Evolutionary conservation across 768 basidiomycete species (phyloP), one percentile per base, ranked within the genome.

Genomic region (Naganishia randhawae): DNA sequence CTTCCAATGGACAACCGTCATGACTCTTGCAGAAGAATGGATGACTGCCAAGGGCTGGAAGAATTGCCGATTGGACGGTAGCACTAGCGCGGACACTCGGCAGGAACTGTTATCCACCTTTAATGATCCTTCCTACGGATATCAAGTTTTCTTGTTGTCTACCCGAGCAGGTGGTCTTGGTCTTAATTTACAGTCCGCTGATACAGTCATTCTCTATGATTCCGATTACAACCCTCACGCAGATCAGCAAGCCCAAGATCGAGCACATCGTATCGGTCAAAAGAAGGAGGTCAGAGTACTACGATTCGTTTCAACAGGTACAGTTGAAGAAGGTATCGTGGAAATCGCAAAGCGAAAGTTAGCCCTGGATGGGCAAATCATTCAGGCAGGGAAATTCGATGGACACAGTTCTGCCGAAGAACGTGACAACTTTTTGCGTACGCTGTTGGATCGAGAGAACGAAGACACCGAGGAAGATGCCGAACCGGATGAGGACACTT

Each of bases 1-100:
- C 86, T 98, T 98, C 88, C 96, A 99, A 81, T 97, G 98, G 96
- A 97, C 94, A 17, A 91, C 92, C 76, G 92, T 97, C 74, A 96
- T 98, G 94, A 91, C 95, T 71, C 93, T 96, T 77, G 92, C 95
- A 87, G 91, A 92, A 74, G 94, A 97, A 75, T 97, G 93, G 75
- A 81, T 96, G 75, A 90, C 89, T 77, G 88, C 88, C 84, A 86
- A 88, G 85, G 85, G 85, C 4, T 91, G 86, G 85, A 88, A 90
- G 73, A 88, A 90, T 78, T 87, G 95, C 62, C 90, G 94, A 73
- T 84, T 97, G n/a, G 93, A 97, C 79, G 93, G 93, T 83, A 88
- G 90, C 14, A 97, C 93, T 25, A 95, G 95, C 81, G 92, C 93
- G 5, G 93, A 97, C 63, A 92, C 94, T 74, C 91, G 93, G 78